Conservation (phyloP, 257 asterid species). For the Verbascum thapsus region DNA sequence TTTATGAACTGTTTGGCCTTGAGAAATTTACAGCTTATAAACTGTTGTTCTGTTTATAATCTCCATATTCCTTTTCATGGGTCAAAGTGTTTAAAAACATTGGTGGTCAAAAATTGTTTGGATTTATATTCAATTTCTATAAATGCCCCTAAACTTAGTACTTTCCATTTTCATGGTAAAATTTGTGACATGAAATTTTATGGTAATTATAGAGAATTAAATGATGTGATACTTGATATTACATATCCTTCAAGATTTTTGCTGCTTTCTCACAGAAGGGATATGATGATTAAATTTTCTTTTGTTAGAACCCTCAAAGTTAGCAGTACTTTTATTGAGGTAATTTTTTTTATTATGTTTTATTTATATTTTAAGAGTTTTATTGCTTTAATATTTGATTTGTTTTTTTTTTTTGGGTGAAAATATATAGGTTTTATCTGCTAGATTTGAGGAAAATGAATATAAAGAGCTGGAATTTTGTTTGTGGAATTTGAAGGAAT, state of each 20-base stretch:
- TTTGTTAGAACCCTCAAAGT: conserved; percentile 9
- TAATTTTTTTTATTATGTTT: neutral
- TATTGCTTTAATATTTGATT: no score
- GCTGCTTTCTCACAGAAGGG: neutral
- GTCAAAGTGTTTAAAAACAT: neutral
- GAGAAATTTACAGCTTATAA: neutral
- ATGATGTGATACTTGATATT: conserved; percentile 28
- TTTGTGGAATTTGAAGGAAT: conserved; percentile 29
- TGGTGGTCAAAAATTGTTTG: conserved; percentile 30
- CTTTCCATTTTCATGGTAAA: conserved; percentile 35
- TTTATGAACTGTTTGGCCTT: conserved; percentile 21
- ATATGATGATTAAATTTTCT: conserved; percentile 12
- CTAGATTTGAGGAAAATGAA: conserved; percentile 11
- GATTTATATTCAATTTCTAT: conserved; percentile 3
- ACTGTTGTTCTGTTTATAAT: neutral
- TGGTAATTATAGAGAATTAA: neutral
- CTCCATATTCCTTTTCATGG: neutral
- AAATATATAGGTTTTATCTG: conserved; percentile 29
- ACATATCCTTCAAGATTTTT: conserved; percentile 23
- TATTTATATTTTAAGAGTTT: no score
- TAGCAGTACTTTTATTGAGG: conserved; percentile 43
- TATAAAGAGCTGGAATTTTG: conserved; percentile 21
- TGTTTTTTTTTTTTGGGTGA: no score
- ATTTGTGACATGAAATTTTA: conserved; percentile 21
- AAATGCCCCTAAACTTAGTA: conserved; percentile 19